These are phyloP conservation scores for Bipolaris victoriae DNA, from an alignment of 2,329 filamentous ascomycete genomes.

Conservation along the genomic window DNA sequence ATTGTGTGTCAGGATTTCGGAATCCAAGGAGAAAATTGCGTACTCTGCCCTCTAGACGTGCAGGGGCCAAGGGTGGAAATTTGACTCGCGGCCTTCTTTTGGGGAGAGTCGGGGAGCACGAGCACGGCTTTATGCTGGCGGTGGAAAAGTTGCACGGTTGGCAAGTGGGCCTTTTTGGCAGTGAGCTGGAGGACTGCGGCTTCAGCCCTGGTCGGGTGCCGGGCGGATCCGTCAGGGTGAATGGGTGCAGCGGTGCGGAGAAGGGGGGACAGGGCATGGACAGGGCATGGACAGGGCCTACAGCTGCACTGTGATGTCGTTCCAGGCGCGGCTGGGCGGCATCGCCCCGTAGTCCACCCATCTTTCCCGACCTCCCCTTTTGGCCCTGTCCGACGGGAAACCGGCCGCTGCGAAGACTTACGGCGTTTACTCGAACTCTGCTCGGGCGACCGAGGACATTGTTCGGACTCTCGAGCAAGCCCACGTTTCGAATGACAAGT, in stretches of 20 bases:
- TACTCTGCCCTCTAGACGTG: constrained; percentile 20
- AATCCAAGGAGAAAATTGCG: constrained; percentile 23
- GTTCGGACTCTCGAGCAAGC: constrained; percentile 18
- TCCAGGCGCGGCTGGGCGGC: constrained; percentile 16
- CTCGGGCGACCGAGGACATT: constrained; percentile 30
- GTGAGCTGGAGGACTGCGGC: constrained; percentile 10
- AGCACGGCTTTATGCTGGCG: constrained; percentile 28
- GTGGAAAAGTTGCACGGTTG: constrained; percentile 16
- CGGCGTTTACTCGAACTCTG: constrained; percentile 27
- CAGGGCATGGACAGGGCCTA: constrained; percentile 6
- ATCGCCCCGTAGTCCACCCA: constrained; percentile 6
- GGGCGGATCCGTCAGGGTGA: constrained; percentile 18
- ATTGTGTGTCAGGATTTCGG: constrained; percentile 29
- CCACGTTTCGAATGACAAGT: constrained; percentile 5
- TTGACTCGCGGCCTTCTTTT: constrained; percentile 19
- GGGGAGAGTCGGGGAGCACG: constrained; percentile 25
- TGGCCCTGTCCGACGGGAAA: constrained; percentile 32
- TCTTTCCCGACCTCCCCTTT: constrained; percentile 15
- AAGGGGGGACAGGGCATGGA: constrained; percentile 16
- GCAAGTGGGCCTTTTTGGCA: constrained; percentile 12
- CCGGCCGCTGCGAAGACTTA: constrained; percentile 10
- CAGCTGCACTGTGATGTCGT: constrained; percentile 27
- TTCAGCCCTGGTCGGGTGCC: constrained; percentile 16
- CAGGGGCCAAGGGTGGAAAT: constrained; percentile 12
- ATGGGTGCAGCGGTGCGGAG: constrained; percentile 25